Base-by-base conservation (phyloP, 1,284 basidiomycete genomes). In the Dichomitus squalens region DNA sequence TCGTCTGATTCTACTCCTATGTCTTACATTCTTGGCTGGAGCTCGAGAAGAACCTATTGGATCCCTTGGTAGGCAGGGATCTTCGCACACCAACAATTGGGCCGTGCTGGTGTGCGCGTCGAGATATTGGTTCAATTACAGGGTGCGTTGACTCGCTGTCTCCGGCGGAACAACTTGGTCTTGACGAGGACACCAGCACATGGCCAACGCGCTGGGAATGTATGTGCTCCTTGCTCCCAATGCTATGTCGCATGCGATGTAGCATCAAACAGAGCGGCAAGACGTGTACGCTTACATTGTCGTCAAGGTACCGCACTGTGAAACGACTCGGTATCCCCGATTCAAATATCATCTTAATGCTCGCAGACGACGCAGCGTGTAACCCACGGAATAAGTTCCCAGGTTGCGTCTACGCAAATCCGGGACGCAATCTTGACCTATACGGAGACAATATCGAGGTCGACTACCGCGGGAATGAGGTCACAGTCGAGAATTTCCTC, bases 381-480 rank as follows among this genome's bases (percentile, higher is more conserved):
- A 98, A 98, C 70, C 69, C 93, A 5, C 85, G 96, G 25, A 99
- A 99, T 75, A 87, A 86, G 52, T 96, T 95, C 68, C 90, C 96
- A 0, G 96, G 91, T 0, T 91, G 89, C 34, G 95, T 99, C 1
- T 98, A 93, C 70, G 88, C 93, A 11, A 92, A 93, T 65, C 79
- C 86, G 0, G 88, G 87, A 4, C 83, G 88, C 20, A 79, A 84
- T 35, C 78, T 97, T 2, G 96, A 99, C 69, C 77, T 99, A 27
- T 99, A 98, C 66, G 96, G 96, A 1, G 93, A 96, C 55, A 93
- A 93, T 61, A 95, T 99, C 58, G 96, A 99, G 73, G 96, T 99
- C 2, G 96, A 99, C 72, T 99, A 99, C 72, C 83, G 96, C 57
- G 96, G 96, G 2, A 97, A 98, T 68, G 96, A 99, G 70, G 96